Conservation (phyloP, 495 filamentous ascomycete genomes). For the Neurospora tetrasperma region DNA sequence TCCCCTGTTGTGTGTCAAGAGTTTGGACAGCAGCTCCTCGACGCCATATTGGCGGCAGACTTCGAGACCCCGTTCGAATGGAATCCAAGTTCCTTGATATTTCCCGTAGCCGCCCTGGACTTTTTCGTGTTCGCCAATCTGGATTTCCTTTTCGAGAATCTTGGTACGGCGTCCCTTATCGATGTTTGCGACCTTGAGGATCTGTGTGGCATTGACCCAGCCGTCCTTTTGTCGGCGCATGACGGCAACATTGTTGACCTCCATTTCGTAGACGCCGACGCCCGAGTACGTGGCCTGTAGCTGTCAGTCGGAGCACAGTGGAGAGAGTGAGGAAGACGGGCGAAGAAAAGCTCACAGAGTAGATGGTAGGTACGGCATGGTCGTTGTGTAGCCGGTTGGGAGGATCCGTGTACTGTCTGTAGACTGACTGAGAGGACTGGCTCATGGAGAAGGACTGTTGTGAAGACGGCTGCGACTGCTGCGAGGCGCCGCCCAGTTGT, state of each 20-base stretch:
- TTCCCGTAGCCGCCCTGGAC: slow-evolving; percentile 97
- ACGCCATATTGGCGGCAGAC: slow-evolving; percentile 92
- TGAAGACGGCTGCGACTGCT: slow-evolving; percentile 37
- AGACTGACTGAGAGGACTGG: slow-evolving; percentile 29
- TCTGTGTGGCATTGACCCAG: slow-evolving; percentile 95
- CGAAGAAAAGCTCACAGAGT: slow-evolving; percentile 45
- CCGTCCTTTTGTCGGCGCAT: slow-evolving; percentile 89
- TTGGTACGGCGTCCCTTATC: slow-evolving; percentile 96
- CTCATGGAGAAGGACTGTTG: slow-evolving; percentile 43
- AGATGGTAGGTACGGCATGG: slow-evolving; percentile 56
- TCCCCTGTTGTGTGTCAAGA: slow-evolving; percentile 82
- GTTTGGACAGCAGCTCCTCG: slow-evolving; percentile 70
- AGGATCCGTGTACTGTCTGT: slow-evolving; percentile 33
- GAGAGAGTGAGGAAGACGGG: neutral
- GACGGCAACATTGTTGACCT: slow-evolving; percentile 79
- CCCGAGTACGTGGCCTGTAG: slow-evolving; percentile 85
- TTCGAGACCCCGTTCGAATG: slow-evolving; percentile 78
- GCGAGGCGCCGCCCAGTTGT: slow-evolving; percentile 11
- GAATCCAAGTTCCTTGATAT: slow-evolving; percentile 98
- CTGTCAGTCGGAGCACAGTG: slow-evolving; percentile 2
- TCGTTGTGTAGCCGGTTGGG: slow-evolving; percentile 41
- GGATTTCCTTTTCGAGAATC: slow-evolving; percentile 93
- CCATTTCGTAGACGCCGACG: slow-evolving; percentile 94
- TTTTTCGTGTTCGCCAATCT: slow-evolving; percentile 92
- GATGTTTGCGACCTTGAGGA: slow-evolving; percentile 90